Evolutionary conservation across 441 rosid species (phyloP), one percentile per base, ranked within the genome.

Genomic region (Adansonia grandidieri): DNA sequence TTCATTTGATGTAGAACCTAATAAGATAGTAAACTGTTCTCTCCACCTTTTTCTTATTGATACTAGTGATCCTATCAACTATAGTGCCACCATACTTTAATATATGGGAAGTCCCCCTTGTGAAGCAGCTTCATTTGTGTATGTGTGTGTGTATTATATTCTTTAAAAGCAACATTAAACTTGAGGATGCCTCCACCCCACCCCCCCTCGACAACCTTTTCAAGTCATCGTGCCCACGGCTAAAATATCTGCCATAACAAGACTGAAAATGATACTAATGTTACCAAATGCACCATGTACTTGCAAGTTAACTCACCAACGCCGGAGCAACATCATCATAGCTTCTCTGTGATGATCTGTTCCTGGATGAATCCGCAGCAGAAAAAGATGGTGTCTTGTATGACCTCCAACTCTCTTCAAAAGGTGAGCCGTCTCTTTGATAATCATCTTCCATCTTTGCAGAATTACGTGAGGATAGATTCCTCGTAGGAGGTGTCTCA

Each of bases 351-450:
- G 90, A 87, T 77, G 90, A 87, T 77, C 90, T 91, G 81, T 85
- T 85, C 78, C 84, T 84, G 53, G 96, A 91, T 2, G 85, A 85
- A 56, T 91, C 94, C 83, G 81, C 76, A 4, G 88, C 61, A 80
- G 93, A 84, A 87, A 84, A 82, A 32, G 89, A 70, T 5, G 88
- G 87, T 50, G 92, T 86, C 81, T 87, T 89, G 60, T 85, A 85
- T 1, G 94, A 85, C 82, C 85, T 86, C 87, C 88, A 89, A 47
- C 84, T 82, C 76, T 89, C 96, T 81, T 91, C 97, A 84, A 70
- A 84, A 76, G 88, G 82, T 28, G 79, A 88, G 40, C 14, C 82
- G 80, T 91, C 98, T 83, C 89, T 82, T 62, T 77, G 86, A 6
- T 80, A 76, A 63, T 88, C 90, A 76, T 89, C 93, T 71, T 85